Percentiles rank a stretch among this genome's conserved stretches.
Evolutionary conservation across 345 rosid species (phyloP).

Genomic region (Carallia pectinifolia): DNA sequence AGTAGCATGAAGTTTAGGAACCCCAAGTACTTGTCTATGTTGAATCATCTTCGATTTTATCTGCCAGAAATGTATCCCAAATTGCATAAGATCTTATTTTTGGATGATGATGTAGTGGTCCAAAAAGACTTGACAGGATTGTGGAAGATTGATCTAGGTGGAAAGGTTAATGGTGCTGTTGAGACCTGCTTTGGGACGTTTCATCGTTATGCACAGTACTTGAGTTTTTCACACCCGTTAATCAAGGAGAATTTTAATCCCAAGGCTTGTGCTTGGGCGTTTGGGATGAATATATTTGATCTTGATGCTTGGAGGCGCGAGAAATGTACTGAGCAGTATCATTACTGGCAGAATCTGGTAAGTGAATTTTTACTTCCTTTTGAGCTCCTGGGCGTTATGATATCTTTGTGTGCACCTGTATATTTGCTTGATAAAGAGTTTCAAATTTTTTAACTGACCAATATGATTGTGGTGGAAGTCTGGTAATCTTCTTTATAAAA

Average conservation of each 20-base stretch:
- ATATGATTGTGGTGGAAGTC: neutral
- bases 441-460: neutral
- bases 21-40: constrained; percentile 60
- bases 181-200: constrained; percentile 93
- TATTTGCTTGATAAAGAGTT: neutral
- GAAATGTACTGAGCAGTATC: constrained; percentile 52
- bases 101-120: constrained; percentile 95
- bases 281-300: constrained; percentile 88
- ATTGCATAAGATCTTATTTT: constrained; percentile 71
- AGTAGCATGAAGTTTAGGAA: constrained; percentile 51
- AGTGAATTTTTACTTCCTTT: constrained; percentile 14
- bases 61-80: constrained; percentile 87
- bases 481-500: neutral
- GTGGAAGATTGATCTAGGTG: constrained; percentile 81
- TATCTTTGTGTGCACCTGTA: neutral
- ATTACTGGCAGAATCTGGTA: constrained; percentile 72
- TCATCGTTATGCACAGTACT: constrained; percentile 71
- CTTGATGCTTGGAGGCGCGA: constrained; percentile 84
- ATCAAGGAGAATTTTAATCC: constrained; percentile 70
- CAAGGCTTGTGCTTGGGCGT: constrained; percentile 91
- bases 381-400: neutral
- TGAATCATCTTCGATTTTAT: constrained; percentile 83
- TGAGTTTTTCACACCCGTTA: constrained; percentile 71
- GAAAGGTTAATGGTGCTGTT: constrained; percentile 94
- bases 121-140: constrained; percentile 84